Percentiles rank a stretch among this genome's conserved stretches.
These are phyloP conservation scores for Perkinsus olseni DNA, from an alignment of 169 alveolate genomes.

Conservation along the genomic window DNA sequence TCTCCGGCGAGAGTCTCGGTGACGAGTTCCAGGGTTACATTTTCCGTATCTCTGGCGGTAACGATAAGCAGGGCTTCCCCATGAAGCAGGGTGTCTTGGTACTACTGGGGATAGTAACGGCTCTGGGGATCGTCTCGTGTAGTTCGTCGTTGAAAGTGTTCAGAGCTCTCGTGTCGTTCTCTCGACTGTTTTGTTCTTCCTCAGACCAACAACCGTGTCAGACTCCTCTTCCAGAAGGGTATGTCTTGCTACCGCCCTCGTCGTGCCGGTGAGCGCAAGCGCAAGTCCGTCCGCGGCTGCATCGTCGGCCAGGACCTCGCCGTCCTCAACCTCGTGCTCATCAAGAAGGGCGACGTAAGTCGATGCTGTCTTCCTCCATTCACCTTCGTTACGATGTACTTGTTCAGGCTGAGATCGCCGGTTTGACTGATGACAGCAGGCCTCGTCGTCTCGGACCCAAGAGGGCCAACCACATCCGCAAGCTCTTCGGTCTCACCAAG, in stretches of 20 bases:
- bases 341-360: conserved; percentile 86
- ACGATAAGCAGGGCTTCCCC: conserved; percentile 99
- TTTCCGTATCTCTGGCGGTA: conserved; percentile 91
- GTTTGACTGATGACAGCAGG: conserved; percentile 89
- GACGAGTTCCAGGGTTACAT: conserved; percentile 95
- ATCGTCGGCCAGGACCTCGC: conserved; percentile 97
- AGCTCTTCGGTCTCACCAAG: conserved; percentile 78
- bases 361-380: neutral
- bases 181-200: neutral
- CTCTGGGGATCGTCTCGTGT: too few species aligned
- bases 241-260: conserved; percentile 90
- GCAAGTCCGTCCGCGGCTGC: conserved; percentile 99
- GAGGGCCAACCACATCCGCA: conserved; percentile 90
- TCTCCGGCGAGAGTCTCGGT: conserved; percentile 95
- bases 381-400: neutral
- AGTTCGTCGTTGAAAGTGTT: too few species aligned
- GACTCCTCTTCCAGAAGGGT: conserved; percentile 73
- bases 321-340: conserved; percentile 86
- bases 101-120: too few species aligned
- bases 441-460: conserved; percentile 99
- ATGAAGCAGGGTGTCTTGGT: conserved; percentile 98
- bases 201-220: conserved; percentile 61
- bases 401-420: conserved; percentile 79
- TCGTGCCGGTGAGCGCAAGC: conserved; percentile 93
- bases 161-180: neutral